phyloP scores from a whole-genome alignment of 1,284 basidiomycete species.

The Ceratobasidium sp. region DNA sequence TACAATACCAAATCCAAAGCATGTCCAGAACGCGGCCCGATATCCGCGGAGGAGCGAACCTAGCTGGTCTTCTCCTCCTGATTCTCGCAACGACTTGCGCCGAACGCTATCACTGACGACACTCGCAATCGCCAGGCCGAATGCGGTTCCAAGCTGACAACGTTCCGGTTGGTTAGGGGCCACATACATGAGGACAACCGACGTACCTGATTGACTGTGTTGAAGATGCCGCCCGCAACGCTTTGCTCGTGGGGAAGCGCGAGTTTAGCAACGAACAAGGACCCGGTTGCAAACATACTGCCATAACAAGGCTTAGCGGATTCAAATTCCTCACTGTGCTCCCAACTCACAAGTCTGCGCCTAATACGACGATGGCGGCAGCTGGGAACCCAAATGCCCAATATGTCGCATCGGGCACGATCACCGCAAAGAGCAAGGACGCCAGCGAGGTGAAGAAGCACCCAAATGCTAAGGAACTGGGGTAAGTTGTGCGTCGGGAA shows the following conservation, averaged over 20 bases:
- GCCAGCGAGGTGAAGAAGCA: constrained; percentile 73
- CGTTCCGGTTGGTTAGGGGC: not conserved
- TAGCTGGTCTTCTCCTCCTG: constrained; percentile 54
- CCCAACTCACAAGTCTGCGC: constrained; percentile 74
- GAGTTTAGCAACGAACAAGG: constrained; percentile 81
- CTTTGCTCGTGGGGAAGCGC: constrained; percentile 80
- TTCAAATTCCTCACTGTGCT: not conserved
- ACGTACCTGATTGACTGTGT: constrained; percentile 77
- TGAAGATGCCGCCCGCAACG: constrained; percentile 80
- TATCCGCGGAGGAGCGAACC: constrained; percentile 65
- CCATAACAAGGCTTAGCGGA: constrained; percentile 10
- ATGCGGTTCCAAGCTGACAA: constrained; percentile 73
- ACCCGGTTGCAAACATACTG: constrained; percentile 76
- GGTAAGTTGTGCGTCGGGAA: not conserved
- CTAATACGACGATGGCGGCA: constrained; percentile 76
- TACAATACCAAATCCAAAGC: constrained; percentile 69
- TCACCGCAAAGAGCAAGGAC: constrained; percentile 78
- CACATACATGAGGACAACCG: constrained; percentile 5
- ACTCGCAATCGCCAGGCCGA: constrained; percentile 80
- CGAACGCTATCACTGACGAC: constrained; percentile 75
- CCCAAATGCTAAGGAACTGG: constrained; percentile 61
- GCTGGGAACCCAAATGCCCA: constrained; percentile 88
- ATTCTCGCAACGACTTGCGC: constrained; percentile 53
- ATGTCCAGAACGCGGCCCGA: constrained; percentile 72
- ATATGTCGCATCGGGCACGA: constrained; percentile 71